Percentiles rank a stretch among this genome's conserved stretches.
phyloP scores from a whole-genome alignment of 805 yeast genomes.

The Myxozyma neglecta region DNA sequence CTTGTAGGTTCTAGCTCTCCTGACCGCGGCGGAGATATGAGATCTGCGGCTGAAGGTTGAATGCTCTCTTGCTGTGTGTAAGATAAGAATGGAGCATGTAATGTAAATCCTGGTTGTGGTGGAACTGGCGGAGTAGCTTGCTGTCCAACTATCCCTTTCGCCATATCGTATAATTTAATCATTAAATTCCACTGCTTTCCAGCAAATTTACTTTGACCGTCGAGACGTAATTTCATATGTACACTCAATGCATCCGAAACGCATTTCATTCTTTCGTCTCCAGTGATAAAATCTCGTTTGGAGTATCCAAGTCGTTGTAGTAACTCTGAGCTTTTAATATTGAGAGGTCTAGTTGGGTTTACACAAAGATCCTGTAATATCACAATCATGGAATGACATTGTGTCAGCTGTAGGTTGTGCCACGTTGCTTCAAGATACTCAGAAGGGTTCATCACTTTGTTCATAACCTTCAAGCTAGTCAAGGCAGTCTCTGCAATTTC shows the following conservation, averaged over 20 bases:
- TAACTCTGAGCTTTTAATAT: background rate
- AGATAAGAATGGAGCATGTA: background rate
- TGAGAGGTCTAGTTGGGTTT: conserved; percentile 1
- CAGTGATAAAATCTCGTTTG: background rate
- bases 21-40: background rate
- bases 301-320: background rate
- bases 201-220: background rate
- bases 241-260: background rate
- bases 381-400: conserved; percentile 2
- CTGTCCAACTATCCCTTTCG: background rate
- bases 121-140: background rate
- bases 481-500: background rate
- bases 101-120: background rate
- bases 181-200: conserved; percentile 3
- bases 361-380: background rate
- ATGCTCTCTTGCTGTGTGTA: background rate
- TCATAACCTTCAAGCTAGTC: background rate
- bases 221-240: background rate
- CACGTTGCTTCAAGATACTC: background rate
- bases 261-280: background rate
- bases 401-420: conserved; percentile 3
- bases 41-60: background rate
- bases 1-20: background rate
- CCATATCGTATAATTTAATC: background rate
- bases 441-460: background rate